Base-by-base conservation (phyloP, 768 basidiomycete species). In the Dacryopinax primogenitus region DNA sequence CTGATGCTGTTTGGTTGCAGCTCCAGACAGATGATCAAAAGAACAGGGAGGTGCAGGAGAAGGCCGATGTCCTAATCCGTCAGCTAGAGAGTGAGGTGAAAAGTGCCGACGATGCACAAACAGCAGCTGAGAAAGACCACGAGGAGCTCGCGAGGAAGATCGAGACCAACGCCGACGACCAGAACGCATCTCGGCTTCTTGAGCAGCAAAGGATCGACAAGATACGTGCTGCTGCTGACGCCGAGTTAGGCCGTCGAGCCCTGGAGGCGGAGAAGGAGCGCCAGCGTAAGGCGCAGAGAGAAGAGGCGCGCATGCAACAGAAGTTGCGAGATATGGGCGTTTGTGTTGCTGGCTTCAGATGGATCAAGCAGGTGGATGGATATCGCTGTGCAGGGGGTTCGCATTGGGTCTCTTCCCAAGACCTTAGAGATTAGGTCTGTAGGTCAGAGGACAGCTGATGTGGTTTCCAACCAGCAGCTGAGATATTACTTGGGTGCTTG, bases 1-100 rank as follows among this genome's bases (percentile, higher is more conserved):
- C 78, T 0, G 82, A 86, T 70, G 70, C 69, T 0, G 71, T 78
- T 12, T 86, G 86, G 86, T 30, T 68, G 11, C 75, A 81, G 66
- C 73, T 86, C 0, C 79, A 68, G 58, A 74, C 73, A 4, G 74
- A 72, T 63, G 74, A 72, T 45, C 72, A 69, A 0, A 74, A 70
- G 2, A 73, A 67, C 23, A 69, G 69, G 58, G 62, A 34, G 30
- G 65, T 65, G 11, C 69, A 72, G 62, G 71, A 71, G 16, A 74
- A 68, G 36, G 11, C 47, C 21, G 67, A 68, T 28, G 23, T 33
- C 13, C 26, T 64, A 16, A 6, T 62, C 16, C 51, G 64, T 18
- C 9, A 64, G 62, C 21, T 33, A 16, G 66, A 51, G 33, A 63
- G 64, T 62, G 35, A 68, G 62, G 34, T 36, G 18, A 37, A 3